Evolutionary conservation across 352 stramenopile species (phyloP).

Genomic region (Phytopythium litorale): DNA sequence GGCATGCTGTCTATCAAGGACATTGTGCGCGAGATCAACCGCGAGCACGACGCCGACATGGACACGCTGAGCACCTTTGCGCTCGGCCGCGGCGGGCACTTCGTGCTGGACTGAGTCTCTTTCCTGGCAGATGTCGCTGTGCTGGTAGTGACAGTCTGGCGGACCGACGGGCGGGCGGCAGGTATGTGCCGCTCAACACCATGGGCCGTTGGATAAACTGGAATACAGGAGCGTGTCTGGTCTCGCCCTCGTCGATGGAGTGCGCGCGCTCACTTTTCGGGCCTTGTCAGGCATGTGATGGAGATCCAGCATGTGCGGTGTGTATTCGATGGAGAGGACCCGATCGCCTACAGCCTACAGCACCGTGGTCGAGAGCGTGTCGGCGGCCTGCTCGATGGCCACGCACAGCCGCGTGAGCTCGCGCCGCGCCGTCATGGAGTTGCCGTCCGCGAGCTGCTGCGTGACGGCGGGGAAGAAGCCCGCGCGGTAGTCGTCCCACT

Average conservation of each 20-base stretch:
- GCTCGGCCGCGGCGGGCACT: conserved; percentile 73
- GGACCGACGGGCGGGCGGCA: no score
- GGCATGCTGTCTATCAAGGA: conserved; percentile 96
- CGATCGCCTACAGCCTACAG: conserved; percentile 31
- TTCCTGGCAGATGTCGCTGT: no score
- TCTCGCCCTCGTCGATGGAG: no score
- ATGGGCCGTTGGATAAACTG: no score
- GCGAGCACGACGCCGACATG: conserved; percentile 74
- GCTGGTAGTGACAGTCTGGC: no score
- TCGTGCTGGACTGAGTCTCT: conserved; percentile 62
- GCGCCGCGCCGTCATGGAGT: conserved; percentile 69
- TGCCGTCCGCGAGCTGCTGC: conserved; percentile 63
- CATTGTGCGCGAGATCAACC: conserved; percentile 85
- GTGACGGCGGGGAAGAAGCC: conserved; percentile 71
- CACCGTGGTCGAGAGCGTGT: conserved; percentile 60
- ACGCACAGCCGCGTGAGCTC: conserved; percentile 76
- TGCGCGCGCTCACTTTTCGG: no score
- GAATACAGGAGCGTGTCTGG: no score
- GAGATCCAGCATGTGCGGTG: no score
- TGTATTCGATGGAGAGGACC: background rate
- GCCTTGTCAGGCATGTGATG: no score
- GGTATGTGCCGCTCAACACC: no score
- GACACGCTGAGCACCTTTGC: conserved; percentile 78
- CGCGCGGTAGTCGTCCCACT: conserved; percentile 80
- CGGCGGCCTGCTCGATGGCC: conserved; percentile 71